Base-by-base conservation (phyloP, 208 protist genomes). In the Novymonas esmeraldas region DNA sequence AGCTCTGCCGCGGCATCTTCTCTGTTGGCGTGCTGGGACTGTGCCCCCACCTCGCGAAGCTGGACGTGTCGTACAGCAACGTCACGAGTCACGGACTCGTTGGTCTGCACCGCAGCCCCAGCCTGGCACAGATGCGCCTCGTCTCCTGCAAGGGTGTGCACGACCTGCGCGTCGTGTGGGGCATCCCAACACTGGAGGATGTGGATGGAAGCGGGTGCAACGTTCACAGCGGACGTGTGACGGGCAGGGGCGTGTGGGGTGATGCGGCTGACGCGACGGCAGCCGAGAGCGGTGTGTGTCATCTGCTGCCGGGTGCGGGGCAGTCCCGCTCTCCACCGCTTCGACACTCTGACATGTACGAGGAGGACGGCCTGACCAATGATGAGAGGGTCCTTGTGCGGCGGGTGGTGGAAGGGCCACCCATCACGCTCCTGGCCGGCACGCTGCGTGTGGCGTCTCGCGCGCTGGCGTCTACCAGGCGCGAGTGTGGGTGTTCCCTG, bases 131-230 rank as follows among this genome's bases (percentile, higher is more conserved):
- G 63, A 38, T 69, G 41, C 63, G 63, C 6, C 63, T 69, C 26
- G 39, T 31, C 6, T 34, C 50, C 31, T 69, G 63, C 51, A 69
- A 69, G 31, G 41, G 63, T 42, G 51, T 60, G n/a, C 51, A 69
- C 28, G 63, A 58, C 44, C 13, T 69, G 24, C 63, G 51, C 2
- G 13, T 24, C 2, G 16, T 69, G 26, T 16, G 14, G 7, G 3
- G 2, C 20, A 60, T 69, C 22, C 18, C 51, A 6, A 60, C 31
- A 10, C 44, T 69, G 26, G 36, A 14, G 2, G 63, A 60, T 18
- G 50, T 68, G 41, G 51, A 69, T 22, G 63, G 41, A 6, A 69
- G 63, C 29, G 63, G 51, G 7, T 60, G 63, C 51, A 60, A 69
- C 42, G 63, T 60, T 49, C 46, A 69, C 54, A 36, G 46, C 6